phyloP scores from a whole-genome alignment of 495 filamentous ascomycete species.

The Xylona heveae region DNA sequence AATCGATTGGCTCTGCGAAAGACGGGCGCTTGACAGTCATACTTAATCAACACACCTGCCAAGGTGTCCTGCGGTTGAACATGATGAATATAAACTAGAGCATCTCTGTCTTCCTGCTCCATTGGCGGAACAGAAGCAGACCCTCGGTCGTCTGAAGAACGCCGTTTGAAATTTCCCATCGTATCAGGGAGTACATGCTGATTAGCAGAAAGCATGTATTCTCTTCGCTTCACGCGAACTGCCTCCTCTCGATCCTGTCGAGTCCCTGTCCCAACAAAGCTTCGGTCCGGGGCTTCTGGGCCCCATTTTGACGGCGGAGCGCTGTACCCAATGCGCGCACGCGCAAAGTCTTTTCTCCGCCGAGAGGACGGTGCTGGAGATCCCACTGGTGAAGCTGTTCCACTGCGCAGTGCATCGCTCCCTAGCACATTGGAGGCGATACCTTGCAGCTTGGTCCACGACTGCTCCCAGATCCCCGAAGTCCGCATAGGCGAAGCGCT shows the following conservation, averaged over 20 bases:
- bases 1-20: slow-evolving; percentile 78
- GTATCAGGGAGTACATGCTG: neutral
- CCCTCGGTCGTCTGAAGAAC: slow-evolving; percentile 28
- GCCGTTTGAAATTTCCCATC: slow-evolving; percentile 26
- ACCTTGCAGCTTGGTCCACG: slow-evolving; percentile 19
- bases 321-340: slow-evolving; percentile 3
- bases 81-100: slow-evolving; percentile 74
- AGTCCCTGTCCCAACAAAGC: slow-evolving; percentile 25
- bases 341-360: slow-evolving; percentile 2
- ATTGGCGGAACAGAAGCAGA: slow-evolving; percentile 14
- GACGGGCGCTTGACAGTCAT: slow-evolving; percentile 57
- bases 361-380: too few relatives aligned
- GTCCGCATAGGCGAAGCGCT: slow-evolving; percentile 1
- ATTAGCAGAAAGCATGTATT: slow-evolving; percentile 2
- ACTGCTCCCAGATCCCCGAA: slow-evolving; percentile 14
- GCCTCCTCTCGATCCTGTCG: slow-evolving; percentile 23
- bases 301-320: slow-evolving; percentile 9
- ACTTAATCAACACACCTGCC: slow-evolving; percentile 74
- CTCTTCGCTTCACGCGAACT: slow-evolving; percentile 16
- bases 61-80: slow-evolving; percentile 68
- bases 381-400: too few relatives aligned
- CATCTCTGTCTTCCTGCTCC: slow-evolving; percentile 38
- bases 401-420: slow-evolving; percentile 7
- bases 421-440: slow-evolving; percentile 20
- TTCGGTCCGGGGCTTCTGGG: slow-evolving; percentile 11